Conservation (phyloP, 768 basidiomycete species). For the Leccinum boreale region DNA sequence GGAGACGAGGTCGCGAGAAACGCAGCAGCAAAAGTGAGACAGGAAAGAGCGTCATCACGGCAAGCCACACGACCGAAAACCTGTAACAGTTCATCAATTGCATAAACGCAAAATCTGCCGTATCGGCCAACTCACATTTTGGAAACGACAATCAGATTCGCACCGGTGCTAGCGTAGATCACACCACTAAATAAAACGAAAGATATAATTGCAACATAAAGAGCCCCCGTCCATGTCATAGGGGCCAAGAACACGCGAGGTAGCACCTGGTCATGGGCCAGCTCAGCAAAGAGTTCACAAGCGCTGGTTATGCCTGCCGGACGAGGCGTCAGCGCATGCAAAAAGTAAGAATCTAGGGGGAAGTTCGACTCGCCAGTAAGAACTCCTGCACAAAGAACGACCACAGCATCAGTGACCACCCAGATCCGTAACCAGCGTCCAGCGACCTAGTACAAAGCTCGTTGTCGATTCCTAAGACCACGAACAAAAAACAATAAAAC, state of each 20-base stretch:
- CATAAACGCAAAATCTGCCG: background rate
- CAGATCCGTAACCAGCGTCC: slow-evolving; percentile 61
- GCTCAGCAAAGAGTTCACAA: slow-evolving; percentile 54
- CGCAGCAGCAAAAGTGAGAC: slow-evolving; percentile 56
- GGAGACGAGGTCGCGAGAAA: slow-evolving; percentile 62
- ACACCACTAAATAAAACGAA: slow-evolving; percentile 49
- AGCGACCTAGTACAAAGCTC: slow-evolving; percentile 39
- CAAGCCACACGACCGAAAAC: slow-evolving; percentile 67
- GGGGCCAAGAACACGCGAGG: slow-evolving; percentile 49
- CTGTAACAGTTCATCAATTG: slow-evolving; percentile 27
- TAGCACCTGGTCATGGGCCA: slow-evolving; percentile 58
- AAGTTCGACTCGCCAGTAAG: slow-evolving; percentile 48
- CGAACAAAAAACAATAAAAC: slow-evolving; percentile 29
- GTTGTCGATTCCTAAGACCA: background rate
- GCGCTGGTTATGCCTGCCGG: slow-evolving; percentile 52
- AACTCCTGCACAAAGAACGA: slow-evolving; percentile 73
- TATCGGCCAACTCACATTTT: slow-evolving; percentile 43
- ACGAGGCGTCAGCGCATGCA: background rate
- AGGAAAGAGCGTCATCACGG: slow-evolving; percentile 64
- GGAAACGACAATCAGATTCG: slow-evolving; percentile 50
- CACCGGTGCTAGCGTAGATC: slow-evolving; percentile 58
- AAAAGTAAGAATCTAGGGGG: background rate
- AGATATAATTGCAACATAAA: slow-evolving; percentile 48
- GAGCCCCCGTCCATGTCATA: slow-evolving; percentile 49
- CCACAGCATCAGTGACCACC: slow-evolving; percentile 62